Conservation (phyloP, 1,139 yeast genomes). For the Taphrina sp. region DNA sequence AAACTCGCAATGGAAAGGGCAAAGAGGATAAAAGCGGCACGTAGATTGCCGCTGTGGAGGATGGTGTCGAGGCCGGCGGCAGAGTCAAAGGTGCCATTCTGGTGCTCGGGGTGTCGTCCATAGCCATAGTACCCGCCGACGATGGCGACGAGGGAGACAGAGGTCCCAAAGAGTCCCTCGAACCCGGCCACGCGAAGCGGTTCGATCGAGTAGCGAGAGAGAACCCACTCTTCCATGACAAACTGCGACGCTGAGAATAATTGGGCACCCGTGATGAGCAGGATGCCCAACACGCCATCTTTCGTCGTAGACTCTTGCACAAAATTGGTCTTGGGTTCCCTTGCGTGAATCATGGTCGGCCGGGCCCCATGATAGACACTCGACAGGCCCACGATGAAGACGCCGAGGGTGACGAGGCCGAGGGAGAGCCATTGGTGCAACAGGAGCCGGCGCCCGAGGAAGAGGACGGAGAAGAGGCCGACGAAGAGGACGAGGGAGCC, state of each 20-base stretch:
- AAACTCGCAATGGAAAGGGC: slow-evolving; percentile 68
- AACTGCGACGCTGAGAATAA: slow-evolving; percentile 71
- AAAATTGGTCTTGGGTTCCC: neutral
- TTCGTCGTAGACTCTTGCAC: neutral
- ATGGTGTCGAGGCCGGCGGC: slow-evolving; percentile 55
- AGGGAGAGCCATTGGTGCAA: slow-evolving; percentile 70
- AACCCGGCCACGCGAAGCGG: slow-evolving; percentile 70
- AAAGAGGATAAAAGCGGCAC: slow-evolving; percentile 58
- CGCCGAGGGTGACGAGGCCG: slow-evolving; percentile 61
- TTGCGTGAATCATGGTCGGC: neutral
- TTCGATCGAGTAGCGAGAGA: slow-evolving; percentile 54
- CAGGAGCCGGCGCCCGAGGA: slow-evolving; percentile 57
- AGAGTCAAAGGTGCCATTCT: slow-evolving; percentile 55
- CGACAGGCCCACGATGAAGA: slow-evolving; percentile 69
- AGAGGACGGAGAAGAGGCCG: slow-evolving; percentile 66
- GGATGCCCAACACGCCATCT: slow-evolving; percentile 53
- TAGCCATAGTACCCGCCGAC: slow-evolving; percentile 49
- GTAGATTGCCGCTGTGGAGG: slow-evolving; percentile 47
- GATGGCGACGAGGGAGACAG: slow-evolving; percentile 51
- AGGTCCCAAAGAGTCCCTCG: slow-evolving; percentile 69
- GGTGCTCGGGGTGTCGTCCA: slow-evolving; percentile 50
- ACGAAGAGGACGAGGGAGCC: slow-evolving; percentile 77
- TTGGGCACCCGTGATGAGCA: slow-evolving; percentile 61
- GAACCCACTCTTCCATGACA: slow-evolving; percentile 71
- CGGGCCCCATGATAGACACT: slow-evolving; percentile 47